Evolutionary conservation across 2,329 filamentous ascomycete genomes (phyloP).

Genomic region (Calonectria fujianensis): DNA sequence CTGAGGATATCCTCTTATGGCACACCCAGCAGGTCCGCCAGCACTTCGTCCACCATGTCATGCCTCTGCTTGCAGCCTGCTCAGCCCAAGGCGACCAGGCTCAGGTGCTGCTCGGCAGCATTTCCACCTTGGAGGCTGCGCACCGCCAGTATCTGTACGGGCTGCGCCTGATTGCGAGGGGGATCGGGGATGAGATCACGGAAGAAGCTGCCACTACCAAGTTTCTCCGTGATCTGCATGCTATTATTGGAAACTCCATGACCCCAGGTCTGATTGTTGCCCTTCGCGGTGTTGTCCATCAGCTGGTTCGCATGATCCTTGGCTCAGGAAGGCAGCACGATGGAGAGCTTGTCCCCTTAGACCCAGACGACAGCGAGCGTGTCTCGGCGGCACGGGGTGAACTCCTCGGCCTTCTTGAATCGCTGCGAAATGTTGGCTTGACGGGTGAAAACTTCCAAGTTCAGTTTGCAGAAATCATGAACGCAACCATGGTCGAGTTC

Average conservation of each 20-base stretch:
- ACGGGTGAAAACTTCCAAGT: conserved; percentile 82
- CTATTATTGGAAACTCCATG: conserved; percentile 79
- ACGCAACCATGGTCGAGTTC: conserved; percentile 78
- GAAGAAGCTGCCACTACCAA: conserved; percentile 65
- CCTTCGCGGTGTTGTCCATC: conserved; percentile 72
- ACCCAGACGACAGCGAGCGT: conserved; percentile 52
- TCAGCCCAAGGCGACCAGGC: conserved; percentile 63
- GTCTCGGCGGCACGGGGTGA: conserved; percentile 67
- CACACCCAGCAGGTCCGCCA: conserved; percentile 76
- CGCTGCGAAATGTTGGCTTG: conserved; percentile 79
- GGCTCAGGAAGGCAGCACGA: conserved; percentile 53
- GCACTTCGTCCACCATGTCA: conserved; percentile 76
- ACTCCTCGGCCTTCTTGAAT: conserved; percentile 74
- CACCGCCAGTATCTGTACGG: conserved; percentile 75
- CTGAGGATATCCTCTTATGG: conserved; percentile 76
- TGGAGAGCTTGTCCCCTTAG: conserved; percentile 35
- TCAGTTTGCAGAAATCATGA: conserved; percentile 82
- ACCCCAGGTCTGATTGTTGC: conserved; percentile 72
- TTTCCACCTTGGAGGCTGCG: conserved; percentile 76
- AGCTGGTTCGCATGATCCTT: conserved; percentile 71
- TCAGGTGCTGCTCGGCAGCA: conserved; percentile 70
- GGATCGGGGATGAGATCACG: conserved; percentile 62
- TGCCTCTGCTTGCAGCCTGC: conserved; percentile 72
- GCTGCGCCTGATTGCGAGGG: conserved; percentile 70
- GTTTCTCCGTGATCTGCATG: conserved; percentile 78